Evolutionary conservation across 148 eudicot genomes (phyloP).

Genomic region (Hydrangea macrophylla): DNA sequence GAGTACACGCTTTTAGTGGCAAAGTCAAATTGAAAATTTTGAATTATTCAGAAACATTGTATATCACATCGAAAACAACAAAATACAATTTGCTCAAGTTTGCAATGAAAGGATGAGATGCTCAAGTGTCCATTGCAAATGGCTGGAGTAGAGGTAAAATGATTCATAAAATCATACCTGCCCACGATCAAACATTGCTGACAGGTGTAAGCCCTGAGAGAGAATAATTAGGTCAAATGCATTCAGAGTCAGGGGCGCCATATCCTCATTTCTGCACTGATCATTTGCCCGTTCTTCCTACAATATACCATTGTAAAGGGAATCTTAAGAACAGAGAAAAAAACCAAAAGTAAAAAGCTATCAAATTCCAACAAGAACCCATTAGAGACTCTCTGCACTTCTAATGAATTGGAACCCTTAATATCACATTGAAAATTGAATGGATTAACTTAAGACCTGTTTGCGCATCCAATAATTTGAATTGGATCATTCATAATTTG

Average conservation of each 20-base stretch:
- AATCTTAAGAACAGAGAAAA: background rate
- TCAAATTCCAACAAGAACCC: background rate
- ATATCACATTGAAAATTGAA: no score
- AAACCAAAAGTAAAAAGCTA: background rate
- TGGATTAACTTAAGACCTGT: no score
- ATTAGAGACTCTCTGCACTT: no score
- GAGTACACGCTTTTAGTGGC: no score
- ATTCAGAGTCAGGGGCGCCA: conserved; percentile 76
- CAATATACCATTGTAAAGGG: conserved; percentile 12
- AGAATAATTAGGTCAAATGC: conserved; percentile 91
- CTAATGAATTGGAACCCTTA: no score
- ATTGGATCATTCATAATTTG: no score
- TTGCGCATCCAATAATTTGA: no score
- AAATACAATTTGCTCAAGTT: background rate
- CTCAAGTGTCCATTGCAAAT: background rate
- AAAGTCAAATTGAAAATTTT: no score
- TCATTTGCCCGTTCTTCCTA: conserved; percentile 59
- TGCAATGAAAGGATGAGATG: background rate
- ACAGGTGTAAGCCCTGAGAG: conserved; percentile 87
- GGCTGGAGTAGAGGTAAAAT: conserved; percentile 1
- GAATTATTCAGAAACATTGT: no score
- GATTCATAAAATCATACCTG: conserved; percentile 46
- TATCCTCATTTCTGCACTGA: conserved; percentile 47
- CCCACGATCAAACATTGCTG: conserved; percentile 73
- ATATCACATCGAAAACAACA: background rate